Evolutionary conservation across 345 rosid genomes (phyloP), one percentile per base, ranked within the genome.

Genomic region (Odontarrhena argentea): DNA sequence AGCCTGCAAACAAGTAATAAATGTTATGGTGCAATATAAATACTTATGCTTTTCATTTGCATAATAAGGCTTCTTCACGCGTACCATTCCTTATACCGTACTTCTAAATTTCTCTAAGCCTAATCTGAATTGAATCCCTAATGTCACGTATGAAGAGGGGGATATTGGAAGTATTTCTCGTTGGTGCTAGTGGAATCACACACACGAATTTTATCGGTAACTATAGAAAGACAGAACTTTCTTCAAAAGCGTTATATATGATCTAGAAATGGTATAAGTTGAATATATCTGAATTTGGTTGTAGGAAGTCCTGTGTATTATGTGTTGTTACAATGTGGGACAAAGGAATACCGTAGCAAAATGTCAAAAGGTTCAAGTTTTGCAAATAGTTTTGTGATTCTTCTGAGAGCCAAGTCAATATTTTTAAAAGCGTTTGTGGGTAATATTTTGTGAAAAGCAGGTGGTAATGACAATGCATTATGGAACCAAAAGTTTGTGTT

Each of bases 401-500:
- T 58, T 58, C 9, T 57, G 10, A 44, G 32, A 28, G 32, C 5
- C 32, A 2, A 28, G 22, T 26, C 61, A 53, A 41, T 60, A 15
- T 51, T 24, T 12, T 12, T 7, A 7, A 48, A 37, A 9, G 9
- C 7, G 12, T 3, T 12, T 36, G 40, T 38, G 37, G 25, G 48
- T 38, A 24, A 42, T 46, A 3, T 3, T 60, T 53, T 56, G 55
- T 55, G 25, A 57, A 38, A 18, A 65, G 69, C 73, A 90, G 94
- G 81, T 69, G 76, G 80, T 69, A 76, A 79, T 65, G 77, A 74
- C 6, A 78, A 76, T 14, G 84, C 81, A 38, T 53, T 82, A 77
- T 93, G 98, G 98, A 90, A 93, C 77, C 82, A 93, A 82, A 93
- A 93, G 77, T 84, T 94, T 76, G 67, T 40, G 36, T 87, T 91